Evolutionary conservation across 495 filamentous ascomycete species (phyloP), one percentile per base, ranked within the genome.

Genomic region (Rhizodiscina lignyota): DNA sequence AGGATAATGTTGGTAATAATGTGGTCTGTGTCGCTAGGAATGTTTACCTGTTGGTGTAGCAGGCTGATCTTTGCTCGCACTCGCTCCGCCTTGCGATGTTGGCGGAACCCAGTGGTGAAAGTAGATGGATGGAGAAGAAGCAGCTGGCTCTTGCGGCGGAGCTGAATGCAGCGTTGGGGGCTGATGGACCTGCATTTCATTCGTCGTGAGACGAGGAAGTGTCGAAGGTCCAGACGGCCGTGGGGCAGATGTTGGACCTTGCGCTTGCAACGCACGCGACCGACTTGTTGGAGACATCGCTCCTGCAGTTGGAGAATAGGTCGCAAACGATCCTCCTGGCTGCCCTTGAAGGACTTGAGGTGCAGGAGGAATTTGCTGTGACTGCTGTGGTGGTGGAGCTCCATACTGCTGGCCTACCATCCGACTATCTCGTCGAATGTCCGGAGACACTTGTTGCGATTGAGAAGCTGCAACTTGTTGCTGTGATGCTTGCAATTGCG

Each of bases 81-180:
- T 54, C 34, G 64, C 53, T 36, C 62, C 64, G 43, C 61, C 53
- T 53, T 75, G 72, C 4, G 68, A 65, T 11, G 59, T 63, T 18
- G 84, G 85, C 4, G 86, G 86, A 36, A 83, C 74, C 82, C 82
- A 93, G 48, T 92, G 83, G 49, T 92, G 85, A 41, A 92, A 92
- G 50, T 83, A 91, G 33, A 93, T 77, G 11, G 74, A 73, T 1
- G 74, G 66, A 4, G 81, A 75, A 5, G 72, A 66, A 26, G 69
- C 58, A 35, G 66, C 50, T 32, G 58, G 58, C 34, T 74, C 64
- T 38, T 74, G 64, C 40, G 62, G 63, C 22, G 60, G 52, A 20
- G 45, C 51, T 5, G 51, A 43, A 30, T 55, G 52, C 39, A 55
- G 52, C 35, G 52, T 43, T 19, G 63, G 56, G 15, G 63, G 63